Evolutionary conservation across 2,329 filamentous ascomycete genomes (phyloP), one percentile per base, ranked within the genome.

Genomic region (Aspergillus fumigatus): DNA sequence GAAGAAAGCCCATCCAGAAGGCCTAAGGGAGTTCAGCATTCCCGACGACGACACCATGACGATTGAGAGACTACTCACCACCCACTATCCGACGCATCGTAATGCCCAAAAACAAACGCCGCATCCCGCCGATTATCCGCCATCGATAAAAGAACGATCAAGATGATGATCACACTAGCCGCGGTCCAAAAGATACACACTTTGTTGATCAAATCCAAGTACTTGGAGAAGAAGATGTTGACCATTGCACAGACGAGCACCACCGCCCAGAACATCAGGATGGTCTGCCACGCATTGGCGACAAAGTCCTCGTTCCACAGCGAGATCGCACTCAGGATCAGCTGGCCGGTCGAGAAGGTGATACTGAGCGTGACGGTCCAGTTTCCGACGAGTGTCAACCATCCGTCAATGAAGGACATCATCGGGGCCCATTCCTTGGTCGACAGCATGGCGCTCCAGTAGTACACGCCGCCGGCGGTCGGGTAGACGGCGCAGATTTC

Each of bases 131-230:
- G 80, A 40, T 77, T 71, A 56, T 85, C 80, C 8, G 84, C 80
- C 84, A 86, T 87, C 23, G 73, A 76, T 50, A 88, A 71, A n/a
- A 88, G 66, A 0, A 82, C 83, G 49, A 82, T 79, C 62, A 92
- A 73, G 47, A 91, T 89, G 48, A 90, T 87, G 51, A 89, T 58
- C 3, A 89, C 85, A 45, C 83, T 85, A 0, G 80, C 79, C 0
- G 76, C 82, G 0, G 87, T 90, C 87, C 87, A 90, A 68, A 84
- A 88, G 53, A 89, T 89, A 69, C 87, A 89, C 49, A 88, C 71
- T 64, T 88, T 89, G 68, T 89, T 89, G 68, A 90, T 86, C 53
- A 88, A 63, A 66, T 89, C 86, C 50, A 90, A 73, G 61, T 82
- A 83, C 53, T 79, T 82, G 4, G 84, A 79, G 0, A 79, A 80